phyloP scores from a whole-genome alignment of 2,329 filamentous ascomycete species.

The Cercospora berteroae region DNA sequence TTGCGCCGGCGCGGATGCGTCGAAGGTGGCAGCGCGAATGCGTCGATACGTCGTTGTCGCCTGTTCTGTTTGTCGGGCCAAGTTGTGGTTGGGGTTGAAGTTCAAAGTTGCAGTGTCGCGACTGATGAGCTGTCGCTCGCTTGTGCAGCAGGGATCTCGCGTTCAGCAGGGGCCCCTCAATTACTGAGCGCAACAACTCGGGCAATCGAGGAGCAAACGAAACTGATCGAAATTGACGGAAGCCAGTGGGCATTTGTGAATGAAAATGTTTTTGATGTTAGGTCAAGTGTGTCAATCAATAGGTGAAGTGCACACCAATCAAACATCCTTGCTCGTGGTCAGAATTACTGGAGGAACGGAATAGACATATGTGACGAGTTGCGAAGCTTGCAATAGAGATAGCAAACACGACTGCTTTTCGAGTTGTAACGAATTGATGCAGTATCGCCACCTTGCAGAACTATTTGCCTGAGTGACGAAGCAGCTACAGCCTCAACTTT shows the following conservation, averaged over 20 bases:
- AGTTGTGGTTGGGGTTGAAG: not conserved
- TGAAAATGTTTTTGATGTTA: not conserved
- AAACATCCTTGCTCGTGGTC: not conserved
- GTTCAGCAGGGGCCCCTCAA: not conserved
- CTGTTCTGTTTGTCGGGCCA: not conserved
- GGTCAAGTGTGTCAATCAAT: not conserved
- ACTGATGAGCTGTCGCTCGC: slow-evolving; percentile 1
- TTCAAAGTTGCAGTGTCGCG: not conserved
- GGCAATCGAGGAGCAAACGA: not conserved
- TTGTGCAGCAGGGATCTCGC: slow-evolving; percentile 1
- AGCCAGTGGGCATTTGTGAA: not conserved
- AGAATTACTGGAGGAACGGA: not conserved
- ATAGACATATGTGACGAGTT: no score
- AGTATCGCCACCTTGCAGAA: no score
- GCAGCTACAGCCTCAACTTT: no score
- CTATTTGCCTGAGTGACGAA: no score
- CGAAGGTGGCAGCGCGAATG: not conserved
- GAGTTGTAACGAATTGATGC: no score
- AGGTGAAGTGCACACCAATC: not conserved
- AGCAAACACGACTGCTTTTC: no score
- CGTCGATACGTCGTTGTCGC: not conserved
- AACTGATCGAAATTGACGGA: not conserved
- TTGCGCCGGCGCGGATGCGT: not conserved
- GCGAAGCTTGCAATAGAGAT: no score
- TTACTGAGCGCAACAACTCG: not conserved